Conservation (phyloP, 768 basidiomycete species). For the Glaciozyma martinii region DNA sequence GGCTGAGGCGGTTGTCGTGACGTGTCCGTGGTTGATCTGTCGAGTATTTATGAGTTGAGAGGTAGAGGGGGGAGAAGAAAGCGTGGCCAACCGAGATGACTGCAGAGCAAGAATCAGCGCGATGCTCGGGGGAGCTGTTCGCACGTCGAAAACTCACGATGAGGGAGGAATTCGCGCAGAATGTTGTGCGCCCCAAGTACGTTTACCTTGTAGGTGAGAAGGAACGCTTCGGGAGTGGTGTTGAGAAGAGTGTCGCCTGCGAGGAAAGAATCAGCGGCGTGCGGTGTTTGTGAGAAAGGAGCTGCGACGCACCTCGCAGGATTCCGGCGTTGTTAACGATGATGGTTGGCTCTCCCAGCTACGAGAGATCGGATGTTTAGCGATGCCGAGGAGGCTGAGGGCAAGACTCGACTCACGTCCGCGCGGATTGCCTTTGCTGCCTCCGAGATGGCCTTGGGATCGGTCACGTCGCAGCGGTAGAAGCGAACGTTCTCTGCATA, state of each 20-base stretch:
- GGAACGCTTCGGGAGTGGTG: constrained; percentile 11
- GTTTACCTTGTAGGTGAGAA: constrained; percentile 25
- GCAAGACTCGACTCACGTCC: not conserved
- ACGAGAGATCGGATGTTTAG: not conserved
- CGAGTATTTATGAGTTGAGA: not conserved
- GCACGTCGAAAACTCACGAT: constrained; percentile 4
- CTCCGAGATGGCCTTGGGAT: constrained; percentile 14
- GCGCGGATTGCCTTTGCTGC: constrained; percentile 19
- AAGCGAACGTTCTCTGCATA: constrained; percentile 8
- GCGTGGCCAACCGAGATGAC: constrained; percentile 18
- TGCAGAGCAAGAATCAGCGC: not conserved
- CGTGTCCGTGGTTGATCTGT: constrained; percentile 16
- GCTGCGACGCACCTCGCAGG: constrained; percentile 3
- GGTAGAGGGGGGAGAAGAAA: not conserved
- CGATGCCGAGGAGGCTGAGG: too few species aligned
- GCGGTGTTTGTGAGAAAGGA: too few species aligned
- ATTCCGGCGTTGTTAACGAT: constrained; percentile 28
- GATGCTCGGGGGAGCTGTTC: not conserved
- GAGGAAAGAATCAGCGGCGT: too few species aligned
- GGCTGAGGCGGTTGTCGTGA: constrained; percentile 22
- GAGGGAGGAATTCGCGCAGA: constrained; percentile 23
- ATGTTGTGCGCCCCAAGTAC: constrained; percentile 19
- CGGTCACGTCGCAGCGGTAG: constrained; percentile 25
- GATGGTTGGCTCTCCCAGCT: constrained; percentile 25
- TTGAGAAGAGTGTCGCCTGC: constrained; percentile 14